Conservation (phyloP, 2,329 filamentous ascomycete genomes). For the Chaetomiaceae sp. region DNA sequence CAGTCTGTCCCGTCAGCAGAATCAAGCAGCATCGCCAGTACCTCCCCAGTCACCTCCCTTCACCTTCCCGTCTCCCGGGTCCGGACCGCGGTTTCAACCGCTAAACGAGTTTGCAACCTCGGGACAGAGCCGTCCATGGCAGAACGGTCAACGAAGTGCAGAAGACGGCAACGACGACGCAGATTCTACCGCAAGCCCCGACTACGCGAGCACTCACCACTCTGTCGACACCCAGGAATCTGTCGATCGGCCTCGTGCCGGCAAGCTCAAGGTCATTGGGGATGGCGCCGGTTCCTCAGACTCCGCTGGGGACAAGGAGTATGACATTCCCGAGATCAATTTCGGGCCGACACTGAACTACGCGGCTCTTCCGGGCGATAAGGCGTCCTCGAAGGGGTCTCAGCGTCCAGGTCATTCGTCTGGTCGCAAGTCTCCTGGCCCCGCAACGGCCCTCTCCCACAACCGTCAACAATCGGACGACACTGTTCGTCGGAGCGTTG, state of each 20-base stretch:
- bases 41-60: slow-evolving; percentile 19
- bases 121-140: slow-evolving; percentile 31
- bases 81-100: background rate
- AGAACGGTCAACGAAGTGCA: slow-evolving; percentile 37
- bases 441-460: slow-evolving; percentile 33
- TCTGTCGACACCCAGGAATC: slow-evolving; percentile 49
- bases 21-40: slow-evolving; percentile 20
- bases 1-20: slow-evolving; percentile 22
- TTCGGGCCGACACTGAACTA: slow-evolving; percentile 83
- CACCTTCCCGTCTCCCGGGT: background rate
- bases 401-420: slow-evolving; percentile 29
- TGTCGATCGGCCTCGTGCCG: slow-evolving; percentile 67
- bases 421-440: slow-evolving; percentile 22
- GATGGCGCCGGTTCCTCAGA: slow-evolving; percentile 35
- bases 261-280: slow-evolving; percentile 75
- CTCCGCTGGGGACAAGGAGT: slow-evolving; percentile 28
- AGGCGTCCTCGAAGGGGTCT: slow-evolving; percentile 27
- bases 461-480: slow-evolving; percentile 47
- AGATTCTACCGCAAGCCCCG: slow-evolving; percentile 63
- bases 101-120: slow-evolving; percentile 1
- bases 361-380: slow-evolving; percentile 33
- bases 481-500: slow-evolving; percentile 59
- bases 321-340: slow-evolving; percentile 69
- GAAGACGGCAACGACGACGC: slow-evolving; percentile 55
- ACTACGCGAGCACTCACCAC: slow-evolving; percentile 69